phyloP scores from a whole-genome alignment of 2,329 filamentous ascomycete genomes.

The Didymella sp. region DNA sequence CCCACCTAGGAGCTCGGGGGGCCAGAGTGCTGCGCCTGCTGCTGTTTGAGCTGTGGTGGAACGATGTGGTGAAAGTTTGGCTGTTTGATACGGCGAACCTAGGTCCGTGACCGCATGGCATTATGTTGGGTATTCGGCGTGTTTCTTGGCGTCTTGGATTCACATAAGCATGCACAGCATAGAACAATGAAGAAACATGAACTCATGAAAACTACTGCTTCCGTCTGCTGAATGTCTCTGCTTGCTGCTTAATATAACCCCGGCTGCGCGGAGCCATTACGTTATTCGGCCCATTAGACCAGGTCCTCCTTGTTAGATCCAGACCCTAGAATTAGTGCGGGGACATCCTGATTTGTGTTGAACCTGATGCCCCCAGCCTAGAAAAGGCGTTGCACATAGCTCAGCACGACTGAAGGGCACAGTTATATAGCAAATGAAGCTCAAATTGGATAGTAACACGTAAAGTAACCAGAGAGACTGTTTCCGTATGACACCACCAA shows the following conservation, averaged over 20 bases:
- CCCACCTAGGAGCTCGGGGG: constrained; percentile 27
- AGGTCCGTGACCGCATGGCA: constrained; percentile 14
- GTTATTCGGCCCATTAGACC: constrained; percentile 6
- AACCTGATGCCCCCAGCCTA: constrained; percentile 1
- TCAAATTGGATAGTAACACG: constrained; percentile 50
- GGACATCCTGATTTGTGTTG: constrained; percentile 3
- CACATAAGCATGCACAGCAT: constrained; percentile 15
- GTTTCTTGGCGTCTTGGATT: constrained; percentile 10
- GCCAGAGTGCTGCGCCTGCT: constrained; percentile 24
- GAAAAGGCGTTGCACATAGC: neutral
- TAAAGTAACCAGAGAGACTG: constrained; percentile 48
- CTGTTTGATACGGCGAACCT: constrained; percentile 21
- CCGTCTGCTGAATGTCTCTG: neutral
- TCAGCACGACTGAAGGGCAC: neutral
- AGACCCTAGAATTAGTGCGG: constrained; percentile 12
- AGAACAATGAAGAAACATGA: constrained; percentile 19
- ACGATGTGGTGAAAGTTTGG: neutral
- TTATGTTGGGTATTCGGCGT: neutral
- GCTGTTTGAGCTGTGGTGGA: constrained; percentile 17
- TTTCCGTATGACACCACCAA: constrained; percentile 41
- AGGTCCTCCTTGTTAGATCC: constrained; percentile 7
- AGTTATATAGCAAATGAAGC: constrained; percentile 41
- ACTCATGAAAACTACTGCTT: neutral
- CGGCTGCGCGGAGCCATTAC: neutral
- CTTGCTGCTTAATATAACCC: neutral